A percentile compares a stretch with the other conserved stretches of the same genome.
Evolutionary conservation across 1,284 basidiomycete genomes (phyloP).

Genomic region (Kalmanozyma brasiliensis): DNA sequence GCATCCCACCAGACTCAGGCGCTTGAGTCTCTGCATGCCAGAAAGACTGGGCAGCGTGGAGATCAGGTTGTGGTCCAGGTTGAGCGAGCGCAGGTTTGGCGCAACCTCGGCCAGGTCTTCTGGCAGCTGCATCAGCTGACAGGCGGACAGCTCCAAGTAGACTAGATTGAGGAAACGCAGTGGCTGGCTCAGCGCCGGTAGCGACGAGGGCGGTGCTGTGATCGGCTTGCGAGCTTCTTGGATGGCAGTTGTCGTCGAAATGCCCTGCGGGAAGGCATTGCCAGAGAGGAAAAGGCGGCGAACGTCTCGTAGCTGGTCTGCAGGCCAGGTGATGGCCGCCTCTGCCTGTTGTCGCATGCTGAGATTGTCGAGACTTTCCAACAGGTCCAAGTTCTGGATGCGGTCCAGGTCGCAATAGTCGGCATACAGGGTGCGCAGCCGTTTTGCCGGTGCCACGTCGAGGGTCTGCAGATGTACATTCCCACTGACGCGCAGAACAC

Average conservation of each 20-base stretch:
- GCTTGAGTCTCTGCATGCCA: constrained; percentile 56
- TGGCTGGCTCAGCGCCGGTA: constrained; percentile 12
- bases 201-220: constrained; percentile 2
- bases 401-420: constrained; percentile 82
- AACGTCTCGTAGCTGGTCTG: constrained; percentile 83
- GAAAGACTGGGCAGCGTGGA: constrained; percentile 48
- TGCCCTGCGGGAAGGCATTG: constrained; percentile 70
- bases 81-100: constrained; percentile 90
- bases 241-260: constrained; percentile 10
- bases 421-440: constrained; percentile 87
- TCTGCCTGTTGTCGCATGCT: constrained; percentile 85
- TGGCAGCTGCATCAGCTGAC: constrained; percentile 82
- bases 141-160: constrained; percentile 92
- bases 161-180: constrained; percentile 81
- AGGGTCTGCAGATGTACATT: constrained; percentile 78
- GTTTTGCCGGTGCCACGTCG: constrained; percentile 76
- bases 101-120: constrained; percentile 75
- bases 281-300: constrained; percentile 94
- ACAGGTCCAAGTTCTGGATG: constrained; percentile 71
- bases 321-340: constrained; percentile 74
- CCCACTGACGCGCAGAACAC: constrained; percentile 85
- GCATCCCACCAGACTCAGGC: constrained; percentile 62
- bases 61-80: constrained; percentile 70
- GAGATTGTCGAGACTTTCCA: constrained; percentile 84
- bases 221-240: constrained; percentile 13